Evolutionary conservation across 1,139 yeast genomes (phyloP), one percentile per base, ranked within the genome.

Genomic region (Candida tetrigidarum): DNA sequence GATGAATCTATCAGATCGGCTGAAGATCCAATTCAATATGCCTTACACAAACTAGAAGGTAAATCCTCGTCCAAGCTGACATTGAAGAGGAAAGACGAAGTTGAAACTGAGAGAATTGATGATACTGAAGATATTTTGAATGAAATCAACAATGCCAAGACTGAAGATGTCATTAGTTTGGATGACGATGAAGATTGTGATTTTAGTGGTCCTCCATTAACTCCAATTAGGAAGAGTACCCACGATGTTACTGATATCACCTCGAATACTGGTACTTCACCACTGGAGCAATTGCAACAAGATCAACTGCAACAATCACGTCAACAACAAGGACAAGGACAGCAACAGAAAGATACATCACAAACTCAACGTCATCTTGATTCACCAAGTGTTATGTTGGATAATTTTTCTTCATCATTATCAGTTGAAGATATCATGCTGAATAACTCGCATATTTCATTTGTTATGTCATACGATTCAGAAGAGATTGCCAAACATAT

Each of bases 11-110:
- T 78, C 38, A 80, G 76, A 32, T 83, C 79, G 22, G 84, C 80
- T 23, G 64, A 62, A 38, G 67, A 70, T 50, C 97, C 96, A 0
- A 72, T 91, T n/a, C 79, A 76, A 45, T 80, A 82, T 44, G 93
- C 97, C 0, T 70, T 91, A 50, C 73, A 75, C 60, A 89, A 87
- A 61, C 69, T 91, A 25, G 96, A 88, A 63, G 97, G 97, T 0
- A 80, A 75, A 33, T 76, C 49, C n/a, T 34, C 47, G 18, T 50
- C 53, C 4, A 49, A 47, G 27, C 51, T 45, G 48, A 48, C 50
- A 2, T 43, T 49, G 14, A 34, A 36, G 16, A 27, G 30, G 26
- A 23, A 28, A 26, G 37, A 12, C 35, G 55, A 51, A 12, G 48
- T 48, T 10, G 44, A 45, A 18, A 19, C 36, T 18, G 62, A 62